Evolutionary conservation across 768 basidiomycete genomes (phyloP).

Genomic region (Leccinum rimulosum): DNA sequence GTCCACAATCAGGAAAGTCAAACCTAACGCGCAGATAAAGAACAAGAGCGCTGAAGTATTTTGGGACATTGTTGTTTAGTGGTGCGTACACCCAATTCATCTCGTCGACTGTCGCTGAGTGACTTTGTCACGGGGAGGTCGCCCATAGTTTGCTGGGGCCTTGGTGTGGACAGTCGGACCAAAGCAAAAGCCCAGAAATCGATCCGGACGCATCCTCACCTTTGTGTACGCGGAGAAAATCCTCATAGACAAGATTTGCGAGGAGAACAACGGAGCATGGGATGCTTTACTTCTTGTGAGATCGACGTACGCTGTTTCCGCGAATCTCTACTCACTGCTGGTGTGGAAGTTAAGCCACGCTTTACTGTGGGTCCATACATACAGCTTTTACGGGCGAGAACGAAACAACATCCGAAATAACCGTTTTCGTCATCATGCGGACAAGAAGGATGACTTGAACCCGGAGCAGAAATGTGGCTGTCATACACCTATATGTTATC

Average conservation of each 20-base stretch:
- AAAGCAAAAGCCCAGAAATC: conserved; percentile 14
- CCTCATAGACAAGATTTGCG: conserved; percentile 22
- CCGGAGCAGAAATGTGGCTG: too few relatives aligned
- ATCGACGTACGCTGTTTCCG: neutral
- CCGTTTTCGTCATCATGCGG: too few relatives aligned
- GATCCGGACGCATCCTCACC: conserved; percentile 23
- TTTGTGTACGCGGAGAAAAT: conserved; percentile 32
- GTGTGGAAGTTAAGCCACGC: too few relatives aligned
- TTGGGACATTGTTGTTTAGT: conserved; percentile 19
- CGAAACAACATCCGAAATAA: neutral
- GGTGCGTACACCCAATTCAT: conserved; percentile 9
- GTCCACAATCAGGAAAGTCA: neutral
- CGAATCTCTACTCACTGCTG: conserved; percentile 2
- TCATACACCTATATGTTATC: too few relatives aligned
- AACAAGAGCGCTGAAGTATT: conserved; percentile 18
- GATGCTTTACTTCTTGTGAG: neutral
- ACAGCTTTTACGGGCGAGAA: conserved; percentile 2
- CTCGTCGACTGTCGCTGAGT: neutral
- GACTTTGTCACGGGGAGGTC: conserved; percentile 6
- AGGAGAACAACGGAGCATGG: neutral
- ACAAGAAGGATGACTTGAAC: too few relatives aligned
- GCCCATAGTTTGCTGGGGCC: conserved; percentile 13
- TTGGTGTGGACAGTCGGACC: conserved; percentile 15
- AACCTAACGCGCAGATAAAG: too few relatives aligned
- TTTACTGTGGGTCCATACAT: conserved; percentile 2